A percentile compares a stretch with the other conserved stretches of the same genome.
These are phyloP conservation scores for Trichophyton mentagrophytes DNA, from an alignment of 2,329 filamentous ascomycete genomes.

Conservation along the genomic window DNA sequence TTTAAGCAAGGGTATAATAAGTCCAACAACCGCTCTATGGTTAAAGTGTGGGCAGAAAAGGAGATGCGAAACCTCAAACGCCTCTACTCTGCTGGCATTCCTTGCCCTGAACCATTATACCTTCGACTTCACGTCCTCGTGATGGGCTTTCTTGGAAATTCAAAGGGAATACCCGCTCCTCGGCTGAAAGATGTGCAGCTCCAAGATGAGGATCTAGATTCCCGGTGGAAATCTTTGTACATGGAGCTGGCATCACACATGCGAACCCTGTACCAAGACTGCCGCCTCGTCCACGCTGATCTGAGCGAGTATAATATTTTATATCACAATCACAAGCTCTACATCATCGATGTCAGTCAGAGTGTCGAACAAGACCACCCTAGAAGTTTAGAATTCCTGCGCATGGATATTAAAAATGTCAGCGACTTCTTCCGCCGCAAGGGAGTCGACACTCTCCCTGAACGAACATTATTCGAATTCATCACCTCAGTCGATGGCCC, in stretches of 20 bases:
- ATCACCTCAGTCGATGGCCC: conserved; percentile 51
- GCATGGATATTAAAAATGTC: conserved; percentile 98
- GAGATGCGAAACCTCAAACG: conserved; percentile 88
- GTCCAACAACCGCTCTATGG: conserved; percentile 90
- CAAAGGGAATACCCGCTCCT: conserved; percentile 75
- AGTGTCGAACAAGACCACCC: conserved; percentile 96
- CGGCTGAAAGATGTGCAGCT: conserved; percentile 78
- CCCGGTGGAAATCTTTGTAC: conserved; percentile 68
- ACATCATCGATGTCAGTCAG: conserved; percentile 95
- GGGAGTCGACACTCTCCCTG: conserved; percentile 66
- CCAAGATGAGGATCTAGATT: conserved; percentile 51
- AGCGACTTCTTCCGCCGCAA: conserved; percentile 83
- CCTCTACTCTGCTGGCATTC: conserved; percentile 71
- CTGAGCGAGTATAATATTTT: conserved; percentile 96
- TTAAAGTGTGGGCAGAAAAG: conserved; percentile 97
- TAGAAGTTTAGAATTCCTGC: conserved; percentile 77
- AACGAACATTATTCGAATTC: conserved; percentile 73
- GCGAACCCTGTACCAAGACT: conserved; percentile 85
- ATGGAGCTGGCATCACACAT: conserved; percentile 75
- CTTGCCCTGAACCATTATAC: conserved; percentile 77
- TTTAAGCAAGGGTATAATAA: conserved; percentile 89
- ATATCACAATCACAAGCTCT: conserved; percentile 69
- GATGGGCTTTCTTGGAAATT: conserved; percentile 85
- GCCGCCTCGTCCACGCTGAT: conserved; percentile 86
- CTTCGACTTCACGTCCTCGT: conserved; percentile 89